Evolutionary conservation across 192 early-diverging fungal species (phyloP).

Genomic region (Spizellomyces punctatus): DNA sequence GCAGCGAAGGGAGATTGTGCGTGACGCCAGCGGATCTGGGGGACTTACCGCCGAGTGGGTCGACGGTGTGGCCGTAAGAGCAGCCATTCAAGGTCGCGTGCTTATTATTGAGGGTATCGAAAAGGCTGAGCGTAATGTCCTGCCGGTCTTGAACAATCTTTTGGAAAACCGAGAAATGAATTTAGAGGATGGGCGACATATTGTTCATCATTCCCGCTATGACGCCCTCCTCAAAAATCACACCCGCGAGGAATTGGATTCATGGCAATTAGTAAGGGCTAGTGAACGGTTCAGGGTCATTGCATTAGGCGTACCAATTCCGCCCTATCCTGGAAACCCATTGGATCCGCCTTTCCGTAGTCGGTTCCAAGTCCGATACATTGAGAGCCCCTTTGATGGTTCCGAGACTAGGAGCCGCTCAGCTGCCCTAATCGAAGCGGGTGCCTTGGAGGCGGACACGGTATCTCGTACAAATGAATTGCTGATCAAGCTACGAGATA

Average conservation of each 20-base stretch:
- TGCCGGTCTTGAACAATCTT: slow-evolving; percentile 84
- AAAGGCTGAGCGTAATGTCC: slow-evolving; percentile 82
- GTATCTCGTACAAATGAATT: background rate
- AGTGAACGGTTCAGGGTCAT: slow-evolving; percentile 71
- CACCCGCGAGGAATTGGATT: slow-evolving; percentile 46
- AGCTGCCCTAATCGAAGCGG: slow-evolving; percentile 5
- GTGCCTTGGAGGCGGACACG: background rate
- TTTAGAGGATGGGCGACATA: slow-evolving; percentile 78
- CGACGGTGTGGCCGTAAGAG: slow-evolving; percentile 60
- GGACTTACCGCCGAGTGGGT: slow-evolving; percentile 55
- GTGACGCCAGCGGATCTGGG: slow-evolving; percentile 45
- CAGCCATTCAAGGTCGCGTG: slow-evolving; percentile 49
- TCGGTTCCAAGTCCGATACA: slow-evolving; percentile 71
- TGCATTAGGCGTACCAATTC: slow-evolving; percentile 72
- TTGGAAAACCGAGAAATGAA: slow-evolving; percentile 86
- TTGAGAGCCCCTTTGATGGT: slow-evolving; percentile 29
- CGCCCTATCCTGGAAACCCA: slow-evolving; percentile 47
- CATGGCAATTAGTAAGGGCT: slow-evolving; percentile 68
- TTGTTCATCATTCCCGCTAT: slow-evolving; percentile 72
- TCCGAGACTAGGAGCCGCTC: background rate
- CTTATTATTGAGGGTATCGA: slow-evolving; percentile 61
- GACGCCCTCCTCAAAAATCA: slow-evolving; percentile 58
- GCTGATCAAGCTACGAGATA: slow-evolving; percentile 24
- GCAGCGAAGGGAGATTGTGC: slow-evolving; percentile 74
- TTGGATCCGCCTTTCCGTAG: slow-evolving; percentile 81